Evolutionary conservation across 2,329 filamentous ascomycete species (phyloP), one percentile per base, ranked within the genome.

Genomic region (Clarireedia hainanense): DNA sequence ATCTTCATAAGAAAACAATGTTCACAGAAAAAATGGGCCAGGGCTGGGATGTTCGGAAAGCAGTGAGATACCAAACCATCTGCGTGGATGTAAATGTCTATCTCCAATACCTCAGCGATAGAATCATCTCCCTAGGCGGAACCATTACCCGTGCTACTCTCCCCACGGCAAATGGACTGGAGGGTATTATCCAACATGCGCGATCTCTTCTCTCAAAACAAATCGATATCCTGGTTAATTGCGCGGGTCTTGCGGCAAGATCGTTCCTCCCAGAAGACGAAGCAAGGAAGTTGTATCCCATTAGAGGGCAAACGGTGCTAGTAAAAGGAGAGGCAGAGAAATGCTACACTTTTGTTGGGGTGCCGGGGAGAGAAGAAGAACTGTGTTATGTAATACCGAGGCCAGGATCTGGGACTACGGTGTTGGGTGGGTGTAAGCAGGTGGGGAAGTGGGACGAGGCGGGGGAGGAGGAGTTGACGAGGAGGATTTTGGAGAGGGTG

Each of bases 391-490:
- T 73, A 34, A 72, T 78, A 46, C 73, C 74, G 2, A 67, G 75
- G 12, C 69, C 70, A 0, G 71, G 70, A 1, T 69, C 67, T 7
- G 68, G 68, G 14, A 72, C 65, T 1, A 76, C 72, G 15, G 68
- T 77, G 34, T 60, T 77, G 6, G 75, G 75, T 1, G 75, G 75
- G 2, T 75, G 71, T 49, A 75, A 74, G 63, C 68, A 74, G 59
- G 65, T 58, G 1, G 68, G 68, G 0, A 66, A 69, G 47, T 74
- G 70, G 69, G 61, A 63, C 56, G 60, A 60, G 24, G 61, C 58
- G 15, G 61, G 67, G 2, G 70, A 74, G 63, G 58, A 58, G 6
- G 61, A 60, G 36, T 65, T 69, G 10, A 73, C 68, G 14, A 52
- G 43, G 20, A 47, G 54, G 5, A 57, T 57, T n/a, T 24, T 54